A percentile compares a stretch with the other conserved stretches of the same genome.
Evolutionary conservation across 1,139 yeast species (phyloP).

Genomic region (Zygoascus meyerae): DNA sequence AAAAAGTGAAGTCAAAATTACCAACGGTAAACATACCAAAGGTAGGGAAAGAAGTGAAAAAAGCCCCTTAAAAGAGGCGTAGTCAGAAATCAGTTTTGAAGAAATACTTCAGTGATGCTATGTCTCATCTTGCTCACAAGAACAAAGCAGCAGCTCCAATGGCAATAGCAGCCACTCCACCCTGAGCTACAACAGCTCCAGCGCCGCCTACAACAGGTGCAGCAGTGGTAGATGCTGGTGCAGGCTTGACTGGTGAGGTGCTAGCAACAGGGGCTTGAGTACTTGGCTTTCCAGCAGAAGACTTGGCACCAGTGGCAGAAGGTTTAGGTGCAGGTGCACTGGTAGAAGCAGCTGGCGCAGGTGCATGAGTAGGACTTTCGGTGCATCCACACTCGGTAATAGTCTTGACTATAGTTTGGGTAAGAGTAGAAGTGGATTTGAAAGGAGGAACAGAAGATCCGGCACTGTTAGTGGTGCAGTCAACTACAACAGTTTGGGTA

Average conservation of each 20-base stretch:
- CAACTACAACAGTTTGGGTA: conserved; percentile 2
- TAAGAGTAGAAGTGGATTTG: conserved; percentile 8
- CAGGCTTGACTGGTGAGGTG: conserved; percentile 1
- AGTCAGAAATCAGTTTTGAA: not conserved
- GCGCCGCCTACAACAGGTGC: conserved; percentile 3
- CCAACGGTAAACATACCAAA: too few relatives aligned
- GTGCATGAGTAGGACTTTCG: conserved; percentile 6
- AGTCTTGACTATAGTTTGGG: conserved; percentile 7
- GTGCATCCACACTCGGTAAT: conserved; percentile 8
- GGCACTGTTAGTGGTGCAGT: conserved; percentile 5
- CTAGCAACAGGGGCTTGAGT: conserved; percentile 10
- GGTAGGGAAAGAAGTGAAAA: not conserved
- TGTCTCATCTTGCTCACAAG: conserved; percentile 1
- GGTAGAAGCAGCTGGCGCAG: conserved; percentile 10
- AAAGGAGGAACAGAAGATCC: conserved; percentile 3
- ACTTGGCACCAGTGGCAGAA: conserved; percentile 10
- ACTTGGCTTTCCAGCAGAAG: conserved; percentile 6
- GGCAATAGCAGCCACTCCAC: conserved; percentile 10
- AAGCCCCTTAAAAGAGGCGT: not conserved
- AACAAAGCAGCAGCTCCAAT: conserved; percentile 9
- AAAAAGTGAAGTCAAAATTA: too few relatives aligned
- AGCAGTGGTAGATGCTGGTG: conserved; percentile 9
- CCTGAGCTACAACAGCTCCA: conserved; percentile 5
- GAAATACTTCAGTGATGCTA: not conserved
- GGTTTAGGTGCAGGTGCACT: conserved; percentile 12